Evolutionary conservation across 352 stramenopile species (phyloP).

Genomic region (Phytophthora sp.): DNA sequence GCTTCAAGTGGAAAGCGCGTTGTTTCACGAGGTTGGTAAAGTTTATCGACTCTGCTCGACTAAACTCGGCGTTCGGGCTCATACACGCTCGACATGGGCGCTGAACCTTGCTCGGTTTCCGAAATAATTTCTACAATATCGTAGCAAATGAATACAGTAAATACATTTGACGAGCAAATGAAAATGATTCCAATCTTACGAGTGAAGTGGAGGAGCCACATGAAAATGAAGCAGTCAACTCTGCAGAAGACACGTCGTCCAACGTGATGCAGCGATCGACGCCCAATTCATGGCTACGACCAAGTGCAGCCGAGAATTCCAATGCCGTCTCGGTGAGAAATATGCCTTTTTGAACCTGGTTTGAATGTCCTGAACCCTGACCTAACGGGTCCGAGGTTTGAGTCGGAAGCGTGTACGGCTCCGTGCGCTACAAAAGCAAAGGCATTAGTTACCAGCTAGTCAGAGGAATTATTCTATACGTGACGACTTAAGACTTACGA

Average conservation of each 20-base stretch:
- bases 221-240: constrained; percentile 18
- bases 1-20: constrained; percentile 64
- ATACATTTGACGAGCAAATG: neutral
- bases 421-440: constrained; percentile 22
- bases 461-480: neutral
- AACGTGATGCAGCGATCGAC: constrained; percentile 10
- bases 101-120: constrained; percentile 30
- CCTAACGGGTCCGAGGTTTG: neutral
- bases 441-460: neutral
- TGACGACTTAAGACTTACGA: constrained; percentile 24
- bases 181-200: constrained; percentile 15
- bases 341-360: constrained; percentile 1
- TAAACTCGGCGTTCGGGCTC: neutral
- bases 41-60: constrained; percentile 14
- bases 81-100: constrained; percentile 29
- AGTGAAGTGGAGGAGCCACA: constrained; percentile 30
- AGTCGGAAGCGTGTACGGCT: constrained; percentile 19
- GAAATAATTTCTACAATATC: constrained; percentile 26
- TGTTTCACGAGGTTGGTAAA: constrained; percentile 65
- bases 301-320: constrained; percentile 7
- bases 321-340: constrained; percentile 32
- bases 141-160: neutral
- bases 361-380: constrained; percentile 8
- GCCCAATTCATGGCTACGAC: neutral
- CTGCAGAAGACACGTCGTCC: constrained; percentile 8